These are phyloP conservation scores for Capronia coronata DNA, from an alignment of 2,329 filamentous ascomycete genomes.

Conservation along the genomic window DNA sequence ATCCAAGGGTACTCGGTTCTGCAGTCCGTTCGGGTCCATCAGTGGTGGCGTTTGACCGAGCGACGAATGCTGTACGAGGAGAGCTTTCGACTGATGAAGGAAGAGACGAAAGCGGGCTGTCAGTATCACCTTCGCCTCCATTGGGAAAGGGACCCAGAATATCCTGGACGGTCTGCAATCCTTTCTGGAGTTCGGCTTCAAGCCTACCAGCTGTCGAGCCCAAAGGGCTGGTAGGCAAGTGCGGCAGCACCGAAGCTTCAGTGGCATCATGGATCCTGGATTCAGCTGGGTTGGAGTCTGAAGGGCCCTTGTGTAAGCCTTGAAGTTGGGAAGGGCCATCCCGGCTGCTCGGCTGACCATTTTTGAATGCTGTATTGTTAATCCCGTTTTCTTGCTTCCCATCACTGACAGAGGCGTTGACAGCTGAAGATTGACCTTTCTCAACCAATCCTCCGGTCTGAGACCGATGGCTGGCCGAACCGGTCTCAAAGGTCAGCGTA, in stretches of 20 bases:
- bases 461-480: neutral
- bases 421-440: neutral
- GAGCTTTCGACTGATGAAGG: slow-evolving; percentile 12
- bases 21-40: neutral
- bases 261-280: neutral
- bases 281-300: neutral
- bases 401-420: neutral
- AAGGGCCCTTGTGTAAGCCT: neutral
- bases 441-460: neutral
- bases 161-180: slow-evolving; percentile 15
- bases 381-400: slow-evolving; percentile 13
- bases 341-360: neutral
- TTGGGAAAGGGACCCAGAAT: slow-evolving; percentile 8
- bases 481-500: neutral
- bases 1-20: neutral
- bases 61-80: neutral
- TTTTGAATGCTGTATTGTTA: too few relatives aligned
- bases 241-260: neutral
- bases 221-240: neutral
- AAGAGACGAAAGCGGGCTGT: slow-evolving; percentile 24
- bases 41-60: neutral
- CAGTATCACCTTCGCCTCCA: slow-evolving; percentile 9
- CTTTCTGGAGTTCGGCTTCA: slow-evolving; percentile 16
- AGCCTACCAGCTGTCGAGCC: slow-evolving; percentile 12
- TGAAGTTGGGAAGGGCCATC: neutral